A percentile compares a stretch with the other conserved stretches of the same genome.
phyloP scores from a whole-genome alignment of 2,329 filamentous ascomycete species.

The Aspergillus puulaauensis region DNA sequence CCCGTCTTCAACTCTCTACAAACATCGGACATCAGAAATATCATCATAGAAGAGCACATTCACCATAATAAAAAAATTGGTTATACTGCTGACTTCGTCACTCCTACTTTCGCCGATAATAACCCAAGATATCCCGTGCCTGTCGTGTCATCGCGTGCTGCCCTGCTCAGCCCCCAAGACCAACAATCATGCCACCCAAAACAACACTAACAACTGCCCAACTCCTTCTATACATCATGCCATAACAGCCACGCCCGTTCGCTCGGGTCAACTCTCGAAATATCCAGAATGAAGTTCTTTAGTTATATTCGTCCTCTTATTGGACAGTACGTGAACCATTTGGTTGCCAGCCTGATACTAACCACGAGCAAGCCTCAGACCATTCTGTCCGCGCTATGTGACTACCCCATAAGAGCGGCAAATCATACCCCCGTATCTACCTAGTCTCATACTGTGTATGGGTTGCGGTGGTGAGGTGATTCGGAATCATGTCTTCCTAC shows the following conservation, averaged over 20 bases:
- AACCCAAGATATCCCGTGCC: background rate
- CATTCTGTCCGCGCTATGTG: background rate
- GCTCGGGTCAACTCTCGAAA: background rate
- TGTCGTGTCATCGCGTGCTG: background rate
- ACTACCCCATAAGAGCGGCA: background rate
- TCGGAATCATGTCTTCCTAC: constrained; percentile 4
- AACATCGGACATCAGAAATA: too few species aligned
- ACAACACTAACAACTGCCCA: background rate
- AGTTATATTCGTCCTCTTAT: background rate
- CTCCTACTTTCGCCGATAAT: background rate
- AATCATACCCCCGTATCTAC: background rate
- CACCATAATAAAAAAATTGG: too few species aligned
- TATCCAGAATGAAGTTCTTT: background rate
- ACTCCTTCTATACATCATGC: background rate
- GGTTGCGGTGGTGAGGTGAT: background rate
- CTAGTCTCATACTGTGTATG: background rate
- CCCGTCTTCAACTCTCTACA: too few species aligned
- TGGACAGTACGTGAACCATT: background rate
- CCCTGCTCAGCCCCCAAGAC: background rate
- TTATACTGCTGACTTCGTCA: background rate
- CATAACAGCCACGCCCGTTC: background rate
- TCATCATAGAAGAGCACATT: too few species aligned
- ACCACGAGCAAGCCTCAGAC: background rate
- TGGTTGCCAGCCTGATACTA: background rate
- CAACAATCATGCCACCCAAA: constrained; percentile 1